Percentiles rank a stretch among this genome's conserved stretches.
These are phyloP conservation scores for Zalaria sp. DNA, from an alignment of 2,329 filamentous ascomycete species.

Conservation along the genomic window DNA sequence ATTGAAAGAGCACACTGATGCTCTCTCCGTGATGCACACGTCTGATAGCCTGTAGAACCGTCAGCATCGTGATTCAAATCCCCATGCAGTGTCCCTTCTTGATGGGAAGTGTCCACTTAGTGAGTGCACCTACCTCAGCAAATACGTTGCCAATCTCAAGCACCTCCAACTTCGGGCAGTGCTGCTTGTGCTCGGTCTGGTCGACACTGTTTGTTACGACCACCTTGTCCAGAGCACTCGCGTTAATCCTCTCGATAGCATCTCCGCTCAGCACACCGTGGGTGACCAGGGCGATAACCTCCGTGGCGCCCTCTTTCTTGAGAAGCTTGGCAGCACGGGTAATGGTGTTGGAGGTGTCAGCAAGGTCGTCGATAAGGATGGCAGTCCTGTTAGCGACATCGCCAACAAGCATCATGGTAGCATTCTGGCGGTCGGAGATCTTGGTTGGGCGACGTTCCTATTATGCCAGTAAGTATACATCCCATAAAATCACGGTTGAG, in stretches of 20 bases:
- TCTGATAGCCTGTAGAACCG: slow-evolving; percentile 53
- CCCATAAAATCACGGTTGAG: not conserved
- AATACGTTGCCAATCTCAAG: slow-evolving; percentile 82
- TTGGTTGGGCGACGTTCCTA: slow-evolving; percentile 80
- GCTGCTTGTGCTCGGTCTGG: slow-evolving; percentile 62
- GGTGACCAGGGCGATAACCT: slow-evolving; percentile 82
- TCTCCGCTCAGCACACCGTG: slow-evolving; percentile 93
- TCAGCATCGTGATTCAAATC: slow-evolving; percentile 1
- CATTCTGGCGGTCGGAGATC: slow-evolving; percentile 66
- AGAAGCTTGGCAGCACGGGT: slow-evolving; percentile 92
- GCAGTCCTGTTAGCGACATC: slow-evolving; percentile 68
- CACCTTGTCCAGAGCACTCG: slow-evolving; percentile 82
- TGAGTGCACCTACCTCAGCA: slow-evolving; percentile 50
- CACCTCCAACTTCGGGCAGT: slow-evolving; percentile 81
- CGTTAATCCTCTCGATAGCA: slow-evolving; percentile 86
- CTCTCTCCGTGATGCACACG: slow-evolving; percentile 95
- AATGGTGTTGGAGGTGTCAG: slow-evolving; percentile 94
- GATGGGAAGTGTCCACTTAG: slow-evolving; percentile 1
- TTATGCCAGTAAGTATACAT: slow-evolving; percentile 7
- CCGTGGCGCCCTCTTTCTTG: slow-evolving; percentile 80
- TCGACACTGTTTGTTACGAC: slow-evolving; percentile 93
- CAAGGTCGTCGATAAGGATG: slow-evolving; percentile 87
- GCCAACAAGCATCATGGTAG: slow-evolving; percentile 89
- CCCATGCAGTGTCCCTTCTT: slow-evolving; percentile 7
- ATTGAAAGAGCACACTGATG: slow-evolving; percentile 88